These are phyloP conservation scores for Phytophthora palmivora DNA, from an alignment of 352 stramenopile genomes.

Conservation along the genomic window DNA sequence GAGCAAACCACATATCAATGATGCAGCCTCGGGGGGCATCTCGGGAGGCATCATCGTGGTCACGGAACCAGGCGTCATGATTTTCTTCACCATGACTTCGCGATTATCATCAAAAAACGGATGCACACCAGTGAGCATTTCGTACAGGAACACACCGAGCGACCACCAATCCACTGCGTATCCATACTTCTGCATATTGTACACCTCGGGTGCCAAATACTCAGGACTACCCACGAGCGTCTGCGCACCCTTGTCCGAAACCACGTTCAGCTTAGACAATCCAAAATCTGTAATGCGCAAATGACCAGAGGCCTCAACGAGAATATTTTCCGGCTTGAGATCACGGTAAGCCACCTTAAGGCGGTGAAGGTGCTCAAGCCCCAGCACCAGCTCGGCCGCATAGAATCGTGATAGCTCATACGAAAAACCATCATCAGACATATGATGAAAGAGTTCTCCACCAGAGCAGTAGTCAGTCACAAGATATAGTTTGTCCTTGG, in stretches of 20 bases:
- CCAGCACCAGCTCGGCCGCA: constrained; percentile 94
- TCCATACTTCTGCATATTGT: constrained; percentile 75
- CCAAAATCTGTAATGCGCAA: constrained; percentile 98
- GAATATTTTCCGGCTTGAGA: constrained; percentile 97
- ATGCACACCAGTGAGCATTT: constrained; percentile 91
- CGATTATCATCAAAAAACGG: constrained; percentile 91
- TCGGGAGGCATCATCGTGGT: constrained; percentile 62
- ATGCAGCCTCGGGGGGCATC: constrained; percentile 76
- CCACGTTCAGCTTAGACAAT: constrained; percentile 78
- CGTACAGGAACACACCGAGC: constrained; percentile 89
- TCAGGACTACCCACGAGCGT: constrained; percentile 86
- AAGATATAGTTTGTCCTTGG: constrained; percentile 88
- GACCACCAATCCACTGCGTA: constrained; percentile 94
- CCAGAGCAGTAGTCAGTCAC: constrained; percentile 92
- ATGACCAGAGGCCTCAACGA: constrained; percentile 91
- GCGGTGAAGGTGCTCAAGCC: constrained; percentile 95
- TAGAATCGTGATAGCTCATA: constrained; percentile 93
- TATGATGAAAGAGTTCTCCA: constrained; percentile 98
- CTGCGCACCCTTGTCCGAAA: constrained; percentile 71
- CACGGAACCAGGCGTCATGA: constrained; percentile 78
- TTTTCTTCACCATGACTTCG: constrained; percentile 88
- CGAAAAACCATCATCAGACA: constrained; percentile 89
- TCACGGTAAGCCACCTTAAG: constrained; percentile 97
- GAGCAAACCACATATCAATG: constrained; percentile 79
- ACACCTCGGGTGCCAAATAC: constrained; percentile 91